Evolutionary conservation across 2,329 filamentous ascomycete genomes (phyloP).

Genomic region (Monosporascus cannonballus): DNA sequence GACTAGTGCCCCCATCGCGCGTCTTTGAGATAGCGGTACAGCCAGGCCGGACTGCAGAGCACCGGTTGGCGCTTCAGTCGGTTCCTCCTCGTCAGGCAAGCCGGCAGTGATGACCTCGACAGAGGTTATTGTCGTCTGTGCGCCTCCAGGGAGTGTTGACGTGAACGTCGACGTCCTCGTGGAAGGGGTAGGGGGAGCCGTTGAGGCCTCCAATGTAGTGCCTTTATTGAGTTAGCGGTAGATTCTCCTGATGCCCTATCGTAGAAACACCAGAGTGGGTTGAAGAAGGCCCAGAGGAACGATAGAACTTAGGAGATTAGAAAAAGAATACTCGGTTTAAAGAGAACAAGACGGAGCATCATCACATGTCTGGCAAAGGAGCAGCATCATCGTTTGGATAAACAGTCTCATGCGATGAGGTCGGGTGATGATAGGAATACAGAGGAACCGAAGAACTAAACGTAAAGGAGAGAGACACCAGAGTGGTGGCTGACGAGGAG

Average conservation of each 20-base stretch:
- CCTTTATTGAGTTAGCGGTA: not conserved
- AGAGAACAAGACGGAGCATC: too few species aligned
- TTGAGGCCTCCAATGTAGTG: not conserved
- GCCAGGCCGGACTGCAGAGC: constrained; percentile 20
- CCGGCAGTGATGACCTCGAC: constrained; percentile 21
- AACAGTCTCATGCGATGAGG: not conserved
- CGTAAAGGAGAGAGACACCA: constrained; percentile 4
- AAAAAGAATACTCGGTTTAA: too few species aligned
- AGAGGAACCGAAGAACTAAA: constrained; percentile 10
- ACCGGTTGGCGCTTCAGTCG: constrained; percentile 12
- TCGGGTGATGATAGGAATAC: constrained; percentile 1
- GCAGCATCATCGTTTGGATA: too few species aligned
- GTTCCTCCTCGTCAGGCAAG: constrained; percentile 4
- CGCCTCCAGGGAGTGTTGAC: constrained; percentile 23
- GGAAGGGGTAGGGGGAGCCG: not conserved
- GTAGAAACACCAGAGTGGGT: too few species aligned
- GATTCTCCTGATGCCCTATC: too few species aligned
- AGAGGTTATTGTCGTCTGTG: constrained; percentile 23
- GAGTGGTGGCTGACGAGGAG: constrained; percentile 1
- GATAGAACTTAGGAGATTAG: too few species aligned
- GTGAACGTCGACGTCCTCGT: constrained; percentile 22
- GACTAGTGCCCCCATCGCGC: constrained; percentile 15
- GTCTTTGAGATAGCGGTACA: constrained; percentile 6
- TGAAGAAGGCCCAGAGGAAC: too few species aligned
- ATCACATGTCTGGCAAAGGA: too few species aligned